phyloP scores from a whole-genome alignment of 768 basidiomycete genomes.

The Artomyces pyxidatus region DNA sequence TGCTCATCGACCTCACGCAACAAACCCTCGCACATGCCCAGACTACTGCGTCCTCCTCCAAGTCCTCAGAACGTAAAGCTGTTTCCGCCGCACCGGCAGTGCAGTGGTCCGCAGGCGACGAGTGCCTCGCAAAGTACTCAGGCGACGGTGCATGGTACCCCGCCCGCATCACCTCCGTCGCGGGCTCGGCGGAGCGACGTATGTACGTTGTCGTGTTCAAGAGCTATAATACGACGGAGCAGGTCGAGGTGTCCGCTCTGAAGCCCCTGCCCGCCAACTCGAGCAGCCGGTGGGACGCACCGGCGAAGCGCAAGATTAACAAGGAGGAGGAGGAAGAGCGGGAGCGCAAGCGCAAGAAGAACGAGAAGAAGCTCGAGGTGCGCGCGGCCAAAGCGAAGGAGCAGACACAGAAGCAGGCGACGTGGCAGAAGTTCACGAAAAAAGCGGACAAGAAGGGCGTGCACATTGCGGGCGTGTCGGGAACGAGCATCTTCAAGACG shows the following conservation, averaged over 20 bases:
- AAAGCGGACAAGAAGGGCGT: slow-evolving; percentile 91
- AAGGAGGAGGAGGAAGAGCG: slow-evolving; percentile 82
- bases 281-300: slow-evolving; percentile 25
- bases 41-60: slow-evolving; percentile 50
- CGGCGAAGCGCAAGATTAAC: slow-evolving; percentile 70
- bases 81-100: slow-evolving; percentile 38
- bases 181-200: slow-evolving; percentile 72
- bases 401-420: slow-evolving; percentile 72
- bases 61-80: slow-evolving; percentile 44
- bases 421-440: slow-evolving; percentile 94
- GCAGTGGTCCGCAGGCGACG: slow-evolving; percentile 75
- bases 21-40: slow-evolving; percentile 61
- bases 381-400: slow-evolving; percentile 85
- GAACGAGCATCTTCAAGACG: slow-evolving; percentile 91
- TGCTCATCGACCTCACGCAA: slow-evolving; percentile 78
- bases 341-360: slow-evolving; percentile 89
- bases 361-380: slow-evolving; percentile 85
- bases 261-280: slow-evolving; percentile 60
- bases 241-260: slow-evolving; percentile 63
- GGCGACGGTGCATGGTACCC: slow-evolving; percentile 83
- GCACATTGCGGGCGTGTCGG: slow-evolving; percentile 79
- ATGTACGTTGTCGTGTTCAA: slow-evolving; percentile 89
- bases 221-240: slow-evolving; percentile 86
- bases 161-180: slow-evolving; percentile 78
- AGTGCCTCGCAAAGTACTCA: slow-evolving; percentile 81